phyloP scores from a whole-genome alignment of 2,329 filamentous ascomycete species.

The Aspergillus pseudoviridinutans region DNA sequence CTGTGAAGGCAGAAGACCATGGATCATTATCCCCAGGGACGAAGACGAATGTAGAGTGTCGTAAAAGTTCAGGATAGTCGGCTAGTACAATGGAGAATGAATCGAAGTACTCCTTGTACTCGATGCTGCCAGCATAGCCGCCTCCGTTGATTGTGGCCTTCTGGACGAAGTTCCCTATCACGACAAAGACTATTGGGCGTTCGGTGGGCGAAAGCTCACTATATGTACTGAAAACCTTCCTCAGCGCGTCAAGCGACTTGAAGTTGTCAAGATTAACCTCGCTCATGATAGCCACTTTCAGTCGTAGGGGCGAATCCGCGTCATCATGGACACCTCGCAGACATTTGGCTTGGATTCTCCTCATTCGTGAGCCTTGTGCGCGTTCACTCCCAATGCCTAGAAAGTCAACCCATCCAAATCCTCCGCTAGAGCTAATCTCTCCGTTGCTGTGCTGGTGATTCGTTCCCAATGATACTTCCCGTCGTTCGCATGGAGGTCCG shows the following conservation, averaged over 20 bases:
- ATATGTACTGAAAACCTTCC: conserved; percentile 73
- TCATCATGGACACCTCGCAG: conserved; percentile 39
- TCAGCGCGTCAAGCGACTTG: conserved; percentile 73
- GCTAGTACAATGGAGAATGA: conserved; percentile 74
- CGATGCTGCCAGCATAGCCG: conserved; percentile 75
- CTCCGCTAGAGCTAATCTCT: conserved; percentile 58
- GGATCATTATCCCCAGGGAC: conserved; percentile 95
- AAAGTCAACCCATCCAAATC: conserved; percentile 97
- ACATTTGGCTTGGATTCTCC: conserved; percentile 68
- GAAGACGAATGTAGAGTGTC: conserved; percentile 79
- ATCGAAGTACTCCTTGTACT: conserved; percentile 97
- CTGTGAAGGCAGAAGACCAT: conserved; percentile 80
- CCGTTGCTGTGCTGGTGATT: conserved; percentile 43
- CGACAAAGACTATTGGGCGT: conserved; percentile 72
- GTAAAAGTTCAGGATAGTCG: conserved; percentile 78
- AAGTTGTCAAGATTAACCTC: conserved; percentile 85
- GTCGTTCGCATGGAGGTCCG: conserved; percentile 84
- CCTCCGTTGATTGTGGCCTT: conserved; percentile 59
- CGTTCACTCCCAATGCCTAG: conserved; percentile 86
- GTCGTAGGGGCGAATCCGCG: conserved; percentile 31
- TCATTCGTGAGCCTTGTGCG: conserved; percentile 77
- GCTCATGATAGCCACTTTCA: conserved; percentile 70
- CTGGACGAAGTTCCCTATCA: conserved; percentile 78
- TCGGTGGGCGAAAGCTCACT: conserved; percentile 59
- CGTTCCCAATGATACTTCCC: conserved; percentile 73